phyloP scores from a whole-genome alignment of 352 stramenopile species.

The Pythium aristosporum region DNA sequence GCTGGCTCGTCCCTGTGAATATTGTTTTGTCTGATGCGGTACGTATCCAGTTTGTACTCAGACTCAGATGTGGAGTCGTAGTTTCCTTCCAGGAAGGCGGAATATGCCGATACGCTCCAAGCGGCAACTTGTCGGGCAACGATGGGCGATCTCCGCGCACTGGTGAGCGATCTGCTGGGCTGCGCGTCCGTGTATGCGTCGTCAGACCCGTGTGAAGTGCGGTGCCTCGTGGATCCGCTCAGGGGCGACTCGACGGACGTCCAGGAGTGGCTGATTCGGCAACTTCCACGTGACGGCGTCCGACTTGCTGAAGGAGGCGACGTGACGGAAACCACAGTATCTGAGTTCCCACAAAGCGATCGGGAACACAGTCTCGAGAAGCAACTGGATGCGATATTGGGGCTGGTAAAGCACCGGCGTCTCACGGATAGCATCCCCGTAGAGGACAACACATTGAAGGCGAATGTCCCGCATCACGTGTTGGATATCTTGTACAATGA shows the following conservation, averaged over 20 bases:
- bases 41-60: slow-evolving; percentile 4
- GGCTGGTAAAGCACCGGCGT: neutral
- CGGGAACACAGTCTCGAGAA: slow-evolving; percentile 31
- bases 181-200: slow-evolving; percentile 58
- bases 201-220: slow-evolving; percentile 36
- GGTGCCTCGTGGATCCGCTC: slow-evolving; percentile 49
- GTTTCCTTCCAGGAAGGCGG: neutral
- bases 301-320: neutral
- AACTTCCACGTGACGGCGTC: slow-evolving; percentile 14
- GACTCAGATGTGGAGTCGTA: slow-evolving; percentile 18
- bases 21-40: slow-evolving; percentile 12
- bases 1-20: neutral
- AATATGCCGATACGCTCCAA: slow-evolving; percentile 5
- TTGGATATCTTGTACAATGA: slow-evolving; percentile 51
- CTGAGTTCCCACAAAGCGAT: neutral
- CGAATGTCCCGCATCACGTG: slow-evolving; percentile 15
- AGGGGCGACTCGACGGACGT: neutral
- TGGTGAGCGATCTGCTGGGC: slow-evolving; percentile 34
- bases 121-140: neutral
- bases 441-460: neutral
- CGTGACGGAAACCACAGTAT: neutral
- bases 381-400: slow-evolving; percentile 44
- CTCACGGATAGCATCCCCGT: neutral
- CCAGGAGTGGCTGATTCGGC: slow-evolving; percentile 23
- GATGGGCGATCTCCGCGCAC: slow-evolving; percentile 37